These are phyloP conservation scores for Globisporangium heterothallicum DNA, from an alignment of 352 stramenopile species.

Conservation along the genomic window DNA sequence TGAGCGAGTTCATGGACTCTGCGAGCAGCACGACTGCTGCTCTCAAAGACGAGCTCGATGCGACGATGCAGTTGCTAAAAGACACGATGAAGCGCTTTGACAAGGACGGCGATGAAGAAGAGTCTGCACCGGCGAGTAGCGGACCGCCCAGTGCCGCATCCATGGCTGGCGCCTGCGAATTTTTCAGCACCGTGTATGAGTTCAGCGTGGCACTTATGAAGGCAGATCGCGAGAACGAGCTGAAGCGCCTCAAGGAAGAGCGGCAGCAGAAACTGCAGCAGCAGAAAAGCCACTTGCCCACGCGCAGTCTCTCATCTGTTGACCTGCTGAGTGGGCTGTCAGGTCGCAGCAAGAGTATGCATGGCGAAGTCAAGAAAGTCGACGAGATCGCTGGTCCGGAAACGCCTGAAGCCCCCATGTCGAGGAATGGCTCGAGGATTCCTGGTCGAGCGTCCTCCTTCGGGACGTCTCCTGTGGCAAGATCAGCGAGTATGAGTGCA, in stretches of 20 bases:
- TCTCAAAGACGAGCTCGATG: constrained; percentile 47
- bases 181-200: constrained; percentile 72
- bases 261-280: constrained; percentile 50
- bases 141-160: constrained; percentile 20
- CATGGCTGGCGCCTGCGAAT: constrained; percentile 43
- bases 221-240: constrained; percentile 69
- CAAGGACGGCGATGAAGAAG: constrained; percentile 30
- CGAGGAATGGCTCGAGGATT: constrained; percentile 12
- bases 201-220: constrained; percentile 76
- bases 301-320: constrained; percentile 24
- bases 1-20: constrained; percentile 54
- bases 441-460: neutral
- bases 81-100: constrained; percentile 66
- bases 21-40: constrained; percentile 21
- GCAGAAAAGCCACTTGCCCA: constrained; percentile 31
- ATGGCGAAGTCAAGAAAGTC: neutral
- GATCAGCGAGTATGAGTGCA: constrained; percentile 22
- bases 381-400: constrained; percentile 22
- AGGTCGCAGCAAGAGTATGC: constrained; percentile 2
- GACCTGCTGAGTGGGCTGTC: constrained; percentile 18
- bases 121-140: constrained; percentile 1
- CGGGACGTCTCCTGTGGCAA: constrained; percentile 20
- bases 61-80: constrained; percentile 37
- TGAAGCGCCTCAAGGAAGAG: constrained; percentile 65
- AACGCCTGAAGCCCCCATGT: constrained; percentile 12